Evolutionary conservation across 441 rosid genomes (phyloP).

Genomic region (Geranium incanum): DNA sequence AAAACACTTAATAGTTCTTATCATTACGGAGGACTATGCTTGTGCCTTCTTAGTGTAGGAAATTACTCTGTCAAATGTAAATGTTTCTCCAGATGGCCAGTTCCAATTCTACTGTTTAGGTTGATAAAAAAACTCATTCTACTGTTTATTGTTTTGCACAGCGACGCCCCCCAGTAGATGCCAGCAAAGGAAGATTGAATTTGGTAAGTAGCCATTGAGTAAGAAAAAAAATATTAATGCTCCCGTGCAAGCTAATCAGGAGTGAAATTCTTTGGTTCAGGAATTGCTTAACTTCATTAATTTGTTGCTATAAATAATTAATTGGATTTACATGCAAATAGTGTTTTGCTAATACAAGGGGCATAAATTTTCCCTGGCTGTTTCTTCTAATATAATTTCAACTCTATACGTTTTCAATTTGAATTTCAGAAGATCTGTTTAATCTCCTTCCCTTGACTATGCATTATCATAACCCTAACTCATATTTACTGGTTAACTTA

Average conservation of each 20-base stretch:
- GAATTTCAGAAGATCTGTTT: not conserved
- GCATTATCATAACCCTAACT: not conserved
- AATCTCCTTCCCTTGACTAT: not conserved
- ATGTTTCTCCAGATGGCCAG: not conserved
- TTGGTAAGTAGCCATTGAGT: slow-evolving; percentile 38
- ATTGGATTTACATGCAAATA: not conserved
- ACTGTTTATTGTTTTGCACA: slow-evolving; percentile 27
- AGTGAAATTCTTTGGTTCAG: not conserved
- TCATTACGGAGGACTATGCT: not conserved
- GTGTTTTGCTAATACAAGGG: not conserved
- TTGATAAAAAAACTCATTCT: slow-evolving; percentile 2
- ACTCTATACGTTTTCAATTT: not conserved
- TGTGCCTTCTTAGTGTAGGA: not conserved
- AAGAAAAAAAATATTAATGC: not conserved
- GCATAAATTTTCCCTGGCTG: not conserved
- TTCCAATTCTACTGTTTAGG: too few species aligned
- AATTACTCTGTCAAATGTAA: not conserved
- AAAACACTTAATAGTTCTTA: not conserved
- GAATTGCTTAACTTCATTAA: not conserved
- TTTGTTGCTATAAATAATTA: not conserved
- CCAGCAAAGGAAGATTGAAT: slow-evolving; percentile 49
- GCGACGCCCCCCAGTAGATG: slow-evolving; percentile 65
- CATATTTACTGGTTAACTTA: not conserved
- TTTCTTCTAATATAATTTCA: not conserved
- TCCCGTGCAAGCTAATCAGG: not conserved